Evolutionary conservation across 2,329 filamentous ascomycete genomes (phyloP), one percentile per base, ranked within the genome.

Genomic region (Gnomoniopsis smithogilvyi): DNA sequence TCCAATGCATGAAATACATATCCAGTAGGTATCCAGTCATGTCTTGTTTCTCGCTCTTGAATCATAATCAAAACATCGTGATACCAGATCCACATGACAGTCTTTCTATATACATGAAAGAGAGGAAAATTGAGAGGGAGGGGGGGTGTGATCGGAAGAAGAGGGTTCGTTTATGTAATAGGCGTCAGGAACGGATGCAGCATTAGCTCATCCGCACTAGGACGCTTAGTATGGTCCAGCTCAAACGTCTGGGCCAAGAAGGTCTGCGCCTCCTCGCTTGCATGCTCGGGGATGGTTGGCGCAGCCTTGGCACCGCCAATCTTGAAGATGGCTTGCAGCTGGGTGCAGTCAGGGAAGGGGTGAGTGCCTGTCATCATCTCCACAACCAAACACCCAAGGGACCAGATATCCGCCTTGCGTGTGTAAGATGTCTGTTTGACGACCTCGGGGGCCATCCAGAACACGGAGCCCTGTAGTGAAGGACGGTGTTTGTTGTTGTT

Each of bases 361-460:
- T 47, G 45, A 14, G 45, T 47, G 19, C 45, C 45, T 11, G 45
- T 47, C 45, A 47, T 47, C 21, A 24, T 24, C 21, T 47, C 19
- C 3, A 24, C 45, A 8, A 47, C 45, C 22, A 24, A 19, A 47
- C 19, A 47, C 8, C 19, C 45, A 19, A 47, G 84, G 49, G 92
- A 96, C 95, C 95, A 99, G 67, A 99, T 99, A 69, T 99, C 95
- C 15, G 95, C 95, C 78, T 98, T 98, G 76, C 94, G 92, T 6
- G 94, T 98, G 76, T 99, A 97, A 6, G 92, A 93, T 3, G 94
- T 98, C 76, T 98, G 95, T 69, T 95, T 95, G 63, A 99, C 95
- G 21, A 99, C 95, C 77, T 99, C 95, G 10, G 95, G 95, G 0
- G 95, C 95, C 95, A 99, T 99, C 95, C 95, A 99, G 78, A 97